phyloP scores from a whole-genome alignment of 805 yeast species.

The Spathaspora passalidarum region DNA sequence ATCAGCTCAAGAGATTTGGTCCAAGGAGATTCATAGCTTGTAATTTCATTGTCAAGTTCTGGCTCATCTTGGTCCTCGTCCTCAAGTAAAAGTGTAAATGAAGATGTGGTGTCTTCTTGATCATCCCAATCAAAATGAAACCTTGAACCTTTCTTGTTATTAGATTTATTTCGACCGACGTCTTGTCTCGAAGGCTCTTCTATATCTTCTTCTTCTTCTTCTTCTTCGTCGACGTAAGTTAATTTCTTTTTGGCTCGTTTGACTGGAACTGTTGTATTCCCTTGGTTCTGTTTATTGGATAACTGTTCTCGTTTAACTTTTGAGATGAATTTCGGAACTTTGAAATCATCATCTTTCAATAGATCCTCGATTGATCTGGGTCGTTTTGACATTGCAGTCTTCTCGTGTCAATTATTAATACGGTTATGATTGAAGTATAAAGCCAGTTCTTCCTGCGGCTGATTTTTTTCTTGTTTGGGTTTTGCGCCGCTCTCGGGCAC shows the following conservation, averaged over 20 bases:
- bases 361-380: constrained; percentile 25
- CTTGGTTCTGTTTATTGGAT: not conserved
- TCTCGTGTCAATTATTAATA: too few relatives aligned
- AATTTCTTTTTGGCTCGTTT: constrained; percentile 1
- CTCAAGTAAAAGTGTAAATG: constrained; percentile 37
- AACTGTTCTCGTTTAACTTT: constrained; percentile 14
- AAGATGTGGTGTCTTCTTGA: constrained; percentile 60
- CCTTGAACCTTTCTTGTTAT: constrained; percentile 19
- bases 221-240: not conserved
- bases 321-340: constrained; percentile 21
- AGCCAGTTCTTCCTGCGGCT: too few relatives aligned
- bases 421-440: too few relatives aligned
- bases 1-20: constrained; percentile 59
- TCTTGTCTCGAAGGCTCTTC: not conserved
- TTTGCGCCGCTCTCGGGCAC: too few relatives aligned
- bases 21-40: constrained; percentile 45
- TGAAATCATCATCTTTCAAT: constrained; percentile 10
- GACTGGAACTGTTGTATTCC: constrained; percentile 9
- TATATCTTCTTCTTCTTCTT: not conserved
- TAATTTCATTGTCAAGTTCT: constrained; percentile 8
- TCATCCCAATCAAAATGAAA: constrained; percentile 71
- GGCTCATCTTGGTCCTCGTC: constrained; percentile 10
- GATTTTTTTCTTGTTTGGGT: too few relatives aligned
- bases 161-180: not conserved
- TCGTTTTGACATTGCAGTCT: constrained; percentile 20